These are phyloP conservation scores for Hyphopichia burtonii DNA, from an alignment of 1,139 yeast species.

Conservation along the genomic window DNA sequence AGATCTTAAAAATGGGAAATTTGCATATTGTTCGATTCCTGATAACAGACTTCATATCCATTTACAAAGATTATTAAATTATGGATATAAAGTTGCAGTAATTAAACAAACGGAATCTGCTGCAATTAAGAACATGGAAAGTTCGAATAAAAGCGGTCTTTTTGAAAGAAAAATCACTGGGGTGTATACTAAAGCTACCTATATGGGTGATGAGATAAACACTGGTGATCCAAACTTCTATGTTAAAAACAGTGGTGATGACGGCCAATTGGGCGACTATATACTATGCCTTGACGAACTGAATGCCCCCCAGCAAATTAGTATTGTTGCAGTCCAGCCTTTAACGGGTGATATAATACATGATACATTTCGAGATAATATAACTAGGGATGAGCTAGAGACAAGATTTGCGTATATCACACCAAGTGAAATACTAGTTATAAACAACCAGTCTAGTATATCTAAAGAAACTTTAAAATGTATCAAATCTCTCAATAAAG, in stretches of 20 bases:
- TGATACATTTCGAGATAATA: constrained; percentile 63
- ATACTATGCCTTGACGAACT: constrained; percentile 28
- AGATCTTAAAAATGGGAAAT: constrained; percentile 52
- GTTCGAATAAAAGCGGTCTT: constrained; percentile 47
- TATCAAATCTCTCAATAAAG: constrained; percentile 12
- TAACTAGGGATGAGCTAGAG: constrained; percentile 58
- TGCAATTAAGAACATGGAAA: constrained; percentile 54
- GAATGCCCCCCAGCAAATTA: constrained; percentile 18
- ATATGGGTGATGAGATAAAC: constrained; percentile 58
- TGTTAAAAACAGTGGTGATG: constrained; percentile 8
- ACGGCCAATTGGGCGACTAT: constrained; percentile 26
- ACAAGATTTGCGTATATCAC: constrained; percentile 70
- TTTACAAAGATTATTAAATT: constrained; percentile 60
- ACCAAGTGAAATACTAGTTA: constrained; percentile 69
- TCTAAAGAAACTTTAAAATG: constrained; percentile 27
- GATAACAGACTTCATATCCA: constrained; percentile 72
- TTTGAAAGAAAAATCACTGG: constrained; percentile 70
- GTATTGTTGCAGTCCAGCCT: constrained; percentile 70
- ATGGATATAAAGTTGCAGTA: constrained; percentile 77
- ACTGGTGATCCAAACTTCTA: constrained; percentile 14
- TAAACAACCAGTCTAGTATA: constrained; percentile 22
- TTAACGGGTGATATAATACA: constrained; percentile 74
- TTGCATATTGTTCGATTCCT: constrained; percentile 87
- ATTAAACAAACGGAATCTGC: constrained; percentile 85
- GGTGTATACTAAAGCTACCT: constrained; percentile 83